phyloP scores from a whole-genome alignment of 805 yeast species.

The Ascoidea asiatica region DNA sequence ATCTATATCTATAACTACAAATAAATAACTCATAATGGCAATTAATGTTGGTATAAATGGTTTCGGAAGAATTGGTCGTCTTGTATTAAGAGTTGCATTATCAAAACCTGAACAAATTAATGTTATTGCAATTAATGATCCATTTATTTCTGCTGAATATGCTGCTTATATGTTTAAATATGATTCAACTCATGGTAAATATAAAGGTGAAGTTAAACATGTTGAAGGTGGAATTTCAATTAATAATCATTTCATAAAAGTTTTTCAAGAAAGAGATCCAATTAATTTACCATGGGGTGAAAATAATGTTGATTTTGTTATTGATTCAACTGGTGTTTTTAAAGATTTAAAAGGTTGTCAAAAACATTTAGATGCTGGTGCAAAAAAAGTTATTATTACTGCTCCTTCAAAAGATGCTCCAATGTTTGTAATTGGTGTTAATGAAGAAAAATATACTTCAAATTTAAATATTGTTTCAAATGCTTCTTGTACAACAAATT shows the following conservation, averaged over 20 bases:
- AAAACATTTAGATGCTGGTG: conserved; percentile 61
- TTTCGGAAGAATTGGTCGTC: conserved; percentile 21
- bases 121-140: conserved; percentile 83
- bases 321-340: conserved; percentile 66
- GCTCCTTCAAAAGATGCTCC: conserved; percentile 65
- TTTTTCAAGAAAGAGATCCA: conserved; percentile 57
- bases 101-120: conserved; percentile 31
- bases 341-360: conserved; percentile 51
- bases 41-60: conserved; percentile 22
- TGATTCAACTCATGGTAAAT: conserved; percentile 87
- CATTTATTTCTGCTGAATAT: conserved; percentile 79
- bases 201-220: conserved; percentile 55
- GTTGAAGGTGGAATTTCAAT: conserved; percentile 50
- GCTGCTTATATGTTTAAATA: conserved; percentile 94
- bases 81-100: conserved; percentile 13
- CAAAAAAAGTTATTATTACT: conserved; percentile 59
- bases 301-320: conserved; percentile 44
- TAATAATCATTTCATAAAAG: conserved; percentile 29
- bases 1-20: conserved; percentile 19
- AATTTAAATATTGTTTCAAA: conserved; percentile 50
- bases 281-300: conserved; percentile 57
- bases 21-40: conserved; percentile 10
- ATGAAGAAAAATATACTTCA: conserved; percentile 42
- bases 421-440: conserved; percentile 63
- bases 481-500: conserved; percentile 66